Base-by-base conservation (phyloP, 768 basidiomycete genomes). In the Phanerochaete sordida region DNA sequence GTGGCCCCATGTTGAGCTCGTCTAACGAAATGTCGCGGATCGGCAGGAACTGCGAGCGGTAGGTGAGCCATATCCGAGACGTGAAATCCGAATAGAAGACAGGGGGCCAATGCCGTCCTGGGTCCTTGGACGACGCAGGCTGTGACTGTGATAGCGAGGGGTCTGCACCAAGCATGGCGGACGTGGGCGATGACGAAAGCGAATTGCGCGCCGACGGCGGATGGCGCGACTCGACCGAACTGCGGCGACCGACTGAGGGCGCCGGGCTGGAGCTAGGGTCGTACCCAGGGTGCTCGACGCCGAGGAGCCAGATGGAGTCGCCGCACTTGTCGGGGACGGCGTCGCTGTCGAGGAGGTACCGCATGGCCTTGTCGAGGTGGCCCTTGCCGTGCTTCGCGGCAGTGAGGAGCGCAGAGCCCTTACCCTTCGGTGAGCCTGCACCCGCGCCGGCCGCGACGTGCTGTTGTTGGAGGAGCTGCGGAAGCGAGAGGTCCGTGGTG, bases 341-440 rank as follows among this genome's bases (percentile, higher is more conserved):
- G 73, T 98, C 95, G 65, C 85, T 84, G 75, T 98, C 95, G 62
- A 96, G 80, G n/a, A 98, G 78, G 74, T 94, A 92, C 47, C 93
- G 81, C 79, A 94, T 85, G 2, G 90, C 91, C 71, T 89, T 90
- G 76, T 91, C 90, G 52, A 91, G 73, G 60, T 88, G 86, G 24
- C 86, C 87, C 65, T 87, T 88, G 44, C 89, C 85, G 66, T 88
- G 84, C 66, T 85, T 87, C 2, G 87, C 88, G 0, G 86, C 88
- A 1, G 84, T 81, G 51, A 91, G 76, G 13, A 91, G 76, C 0
- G 85, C 79, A 19, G 76, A 76, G 1, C 73, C 62, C 68, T 81
- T 81, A 60, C 73, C 59, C 67, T 79, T 83, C 47, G 83, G 79
- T 1, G 76, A 77, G n/a, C n/a, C n/a, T n/a, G n/a, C n/a, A n/a